Evolutionary conservation across 2,329 filamentous ascomycete species (phyloP).

Genomic region (Lomentospora prolificans): DNA sequence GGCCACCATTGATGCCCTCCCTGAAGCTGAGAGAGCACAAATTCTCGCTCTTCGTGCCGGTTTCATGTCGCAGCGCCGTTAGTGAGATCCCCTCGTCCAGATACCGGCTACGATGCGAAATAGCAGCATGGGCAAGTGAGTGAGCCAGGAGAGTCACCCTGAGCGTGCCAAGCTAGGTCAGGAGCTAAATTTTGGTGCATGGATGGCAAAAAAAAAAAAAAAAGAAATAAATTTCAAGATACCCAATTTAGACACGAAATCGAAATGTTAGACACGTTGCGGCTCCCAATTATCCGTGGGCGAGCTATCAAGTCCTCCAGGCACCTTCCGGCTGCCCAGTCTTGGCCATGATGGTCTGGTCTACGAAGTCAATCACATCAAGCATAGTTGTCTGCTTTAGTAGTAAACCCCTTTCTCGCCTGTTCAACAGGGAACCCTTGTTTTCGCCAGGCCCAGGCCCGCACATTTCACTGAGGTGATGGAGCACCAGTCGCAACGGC

Average conservation of each 20-base stretch:
- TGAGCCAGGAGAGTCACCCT: no score
- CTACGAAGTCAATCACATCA: conserved; percentile 51
- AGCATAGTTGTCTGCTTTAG: conserved; percentile 41
- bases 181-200: neutral
- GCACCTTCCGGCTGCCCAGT: neutral
- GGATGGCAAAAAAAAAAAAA: no score
- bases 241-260: neutral
- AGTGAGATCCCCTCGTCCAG: neutral
- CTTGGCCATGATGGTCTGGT: conserved; percentile 32
- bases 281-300: neutral
- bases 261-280: neutral
- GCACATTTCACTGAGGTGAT: conserved; percentile 60
- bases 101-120: neutral
- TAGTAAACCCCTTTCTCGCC: conserved; percentile 42
- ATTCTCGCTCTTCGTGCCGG: conserved; percentile 67
- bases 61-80: conserved; percentile 33
- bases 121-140: neutral
- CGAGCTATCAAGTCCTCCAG: neutral
- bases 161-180: no score
- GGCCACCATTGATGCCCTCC: conserved; percentile 68
- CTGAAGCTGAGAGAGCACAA: conserved; percentile 65
- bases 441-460: conserved; percentile 44
- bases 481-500: conserved; percentile 52
- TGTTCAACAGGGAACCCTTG: conserved; percentile 43
- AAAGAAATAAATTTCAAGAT: conserved; percentile 1